Evolutionary conservation across 305 asterid species (phyloP).

Genomic region (Fraxinus ornus): DNA sequence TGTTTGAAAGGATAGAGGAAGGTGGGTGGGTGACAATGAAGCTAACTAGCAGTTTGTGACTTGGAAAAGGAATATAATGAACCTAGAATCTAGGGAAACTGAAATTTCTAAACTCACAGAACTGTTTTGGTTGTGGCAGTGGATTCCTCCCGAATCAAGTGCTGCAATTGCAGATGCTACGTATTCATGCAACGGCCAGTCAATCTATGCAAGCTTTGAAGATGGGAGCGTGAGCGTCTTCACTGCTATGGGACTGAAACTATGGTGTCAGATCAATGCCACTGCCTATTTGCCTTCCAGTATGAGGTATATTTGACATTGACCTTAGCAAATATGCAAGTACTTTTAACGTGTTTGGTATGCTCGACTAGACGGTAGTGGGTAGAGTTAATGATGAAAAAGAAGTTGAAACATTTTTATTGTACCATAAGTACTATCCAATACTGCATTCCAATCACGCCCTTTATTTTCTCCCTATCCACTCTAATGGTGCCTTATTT

Average conservation of each 20-base stretch:
- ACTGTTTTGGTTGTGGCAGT: slow-evolving; percentile 39
- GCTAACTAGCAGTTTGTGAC: neutral
- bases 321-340: neutral
- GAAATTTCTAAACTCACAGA: too few relatives aligned
- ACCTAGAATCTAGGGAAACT: too few relatives aligned
- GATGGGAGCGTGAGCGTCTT: slow-evolving; percentile 68
- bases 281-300: slow-evolving; percentile 62
- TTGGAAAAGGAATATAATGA: too few relatives aligned
- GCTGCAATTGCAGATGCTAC: slow-evolving; percentile 74
- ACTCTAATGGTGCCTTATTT: neutral
- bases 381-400: neutral
- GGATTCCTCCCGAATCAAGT: slow-evolving; percentile 63
- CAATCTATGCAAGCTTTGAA: slow-evolving; percentile 60
- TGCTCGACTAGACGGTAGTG: neutral
- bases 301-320: slow-evolving; percentile 33
- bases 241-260: slow-evolving; percentile 53
- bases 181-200: slow-evolving; percentile 81
- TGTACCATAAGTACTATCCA: neutral
- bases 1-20: neutral
- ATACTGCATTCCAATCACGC: neutral
- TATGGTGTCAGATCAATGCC: slow-evolving; percentile 64
- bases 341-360: neutral
- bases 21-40: neutral
- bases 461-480: neutral
- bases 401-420: neutral